Evolutionary conservation across 2,329 filamentous ascomycete species (phyloP).

Genomic region (Dactylellina drechsleri): DNA sequence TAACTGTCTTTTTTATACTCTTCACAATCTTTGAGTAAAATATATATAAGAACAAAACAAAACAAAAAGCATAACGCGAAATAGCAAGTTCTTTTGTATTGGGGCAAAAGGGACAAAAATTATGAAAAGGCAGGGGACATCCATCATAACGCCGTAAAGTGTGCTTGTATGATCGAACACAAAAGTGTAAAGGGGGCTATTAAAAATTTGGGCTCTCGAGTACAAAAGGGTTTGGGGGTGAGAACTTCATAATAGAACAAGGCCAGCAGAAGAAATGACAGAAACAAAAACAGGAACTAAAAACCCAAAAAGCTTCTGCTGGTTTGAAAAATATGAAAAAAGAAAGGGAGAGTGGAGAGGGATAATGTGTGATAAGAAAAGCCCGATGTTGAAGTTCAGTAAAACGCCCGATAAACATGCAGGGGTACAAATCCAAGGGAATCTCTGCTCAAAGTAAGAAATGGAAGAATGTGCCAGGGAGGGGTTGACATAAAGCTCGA

Average conservation of each 20-base stretch:
- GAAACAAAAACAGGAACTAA: background rate
- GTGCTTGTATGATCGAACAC: constrained; percentile 7
- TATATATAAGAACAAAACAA: background rate
- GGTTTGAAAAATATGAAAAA: background rate
- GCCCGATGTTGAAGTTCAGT: background rate
- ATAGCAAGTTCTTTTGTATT: constrained; percentile 34
- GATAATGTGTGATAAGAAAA: background rate
- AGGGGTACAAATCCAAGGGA: background rate
- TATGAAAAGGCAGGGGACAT: constrained; percentile 19
- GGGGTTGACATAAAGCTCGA: too few species aligned
- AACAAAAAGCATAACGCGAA: constrained; percentile 4
- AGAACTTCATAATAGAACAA: background rate
- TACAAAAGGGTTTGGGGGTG: background rate
- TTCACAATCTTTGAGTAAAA: constrained; percentile 36
- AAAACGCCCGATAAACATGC: constrained; percentile 45
- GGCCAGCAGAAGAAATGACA: background rate
- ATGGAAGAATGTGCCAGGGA: background rate
- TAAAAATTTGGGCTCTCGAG: constrained; percentile 37
- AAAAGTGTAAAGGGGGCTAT: constrained; percentile 17
- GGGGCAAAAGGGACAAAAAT: constrained; percentile 16
- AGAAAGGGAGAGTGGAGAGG: background rate
- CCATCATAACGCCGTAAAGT: constrained; percentile 50
- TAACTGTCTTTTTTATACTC: constrained; percentile 29
- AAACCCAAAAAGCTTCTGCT: background rate
- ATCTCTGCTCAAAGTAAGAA: background rate